These are phyloP conservation scores for Magnusiomyces fungicola DNA, from an alignment of 1,139 yeast species.

Conservation along the genomic window DNA sequence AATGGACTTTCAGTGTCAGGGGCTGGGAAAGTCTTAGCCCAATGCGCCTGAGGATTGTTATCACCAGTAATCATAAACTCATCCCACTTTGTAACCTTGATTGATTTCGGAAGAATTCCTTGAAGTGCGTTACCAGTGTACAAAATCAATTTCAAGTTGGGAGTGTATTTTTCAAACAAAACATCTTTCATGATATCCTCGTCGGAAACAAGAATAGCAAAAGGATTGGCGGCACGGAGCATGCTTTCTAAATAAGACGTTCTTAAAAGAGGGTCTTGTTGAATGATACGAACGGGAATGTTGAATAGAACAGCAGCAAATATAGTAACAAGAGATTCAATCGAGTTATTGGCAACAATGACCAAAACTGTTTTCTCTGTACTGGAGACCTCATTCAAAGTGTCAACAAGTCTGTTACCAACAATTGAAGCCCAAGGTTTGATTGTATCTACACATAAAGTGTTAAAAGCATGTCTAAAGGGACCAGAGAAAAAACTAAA, in stretches of 20 bases:
- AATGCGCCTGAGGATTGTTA: not conserved
- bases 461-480: not conserved
- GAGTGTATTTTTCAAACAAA: not conserved
- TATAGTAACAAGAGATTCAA: constrained; percentile 1
- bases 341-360: constrained; percentile 3
- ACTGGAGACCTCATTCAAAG: not conserved
- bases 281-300: constrained; percentile 9
- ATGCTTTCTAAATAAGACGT: constrained; percentile 2
- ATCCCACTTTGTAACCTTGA: constrained; percentile 5
- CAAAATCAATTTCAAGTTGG: constrained; percentile 5
- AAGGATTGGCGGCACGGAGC: constrained; percentile 10
- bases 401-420: not conserved
- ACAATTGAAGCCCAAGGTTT: not conserved
- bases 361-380: not conserved
- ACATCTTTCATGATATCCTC: constrained; percentile 2
- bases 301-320: constrained; percentile 10
- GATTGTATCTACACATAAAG: not conserved
- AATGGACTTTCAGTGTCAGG: not conserved
- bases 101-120: not conserved
- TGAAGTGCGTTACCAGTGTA: constrained; percentile 2
- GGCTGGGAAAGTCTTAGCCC: not conserved
- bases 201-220: constrained; percentile 8
- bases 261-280: not conserved
- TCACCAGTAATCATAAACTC: not conserved
- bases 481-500: not conserved